These are phyloP conservation scores for Triticum turgidum DNA, from an alignment of 176 grass and related monocot genomes.

Conservation along the genomic window DNA sequence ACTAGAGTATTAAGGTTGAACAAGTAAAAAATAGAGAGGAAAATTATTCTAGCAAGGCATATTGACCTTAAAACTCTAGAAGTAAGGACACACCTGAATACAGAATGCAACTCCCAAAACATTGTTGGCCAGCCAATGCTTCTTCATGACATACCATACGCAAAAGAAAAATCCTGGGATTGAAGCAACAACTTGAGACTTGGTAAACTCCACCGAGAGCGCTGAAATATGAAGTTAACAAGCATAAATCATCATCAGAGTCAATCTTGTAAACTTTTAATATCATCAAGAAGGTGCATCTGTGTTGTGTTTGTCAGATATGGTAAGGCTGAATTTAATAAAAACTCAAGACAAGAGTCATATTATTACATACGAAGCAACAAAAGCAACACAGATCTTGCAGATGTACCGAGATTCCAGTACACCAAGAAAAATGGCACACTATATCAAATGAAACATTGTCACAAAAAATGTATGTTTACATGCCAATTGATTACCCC, in stretches of 20 bases:
- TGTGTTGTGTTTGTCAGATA: not conserved
- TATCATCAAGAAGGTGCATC: not conserved
- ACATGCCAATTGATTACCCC: not conserved
- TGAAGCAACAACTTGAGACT: conserved; percentile 82
- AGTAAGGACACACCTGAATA: conserved; percentile 68
- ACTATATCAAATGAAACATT: not conserved
- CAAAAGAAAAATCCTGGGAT: conserved; percentile 91
- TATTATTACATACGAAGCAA: not conserved
- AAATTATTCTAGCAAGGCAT: not conserved
- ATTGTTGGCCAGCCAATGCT: conserved; percentile 98
- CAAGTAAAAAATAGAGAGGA: not conserved
- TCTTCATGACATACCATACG: conserved; percentile 78
- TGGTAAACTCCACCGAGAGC: conserved; percentile 88
- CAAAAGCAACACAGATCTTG: not conserved
- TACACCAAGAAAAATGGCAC: not conserved
- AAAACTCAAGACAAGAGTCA: not conserved
- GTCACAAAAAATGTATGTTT: not conserved
- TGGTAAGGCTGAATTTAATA: not conserved
- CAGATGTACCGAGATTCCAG: not conserved
- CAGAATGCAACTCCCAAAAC: conserved; percentile 88
- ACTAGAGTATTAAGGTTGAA: too few species aligned
- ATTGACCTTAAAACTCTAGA: conserved; percentile 1
- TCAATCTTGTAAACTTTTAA: not conserved
- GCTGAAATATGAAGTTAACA: conserved; percentile 55
- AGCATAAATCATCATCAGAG: conserved; percentile 7